Evolutionary conservation across 2,329 filamentous ascomycete species (phyloP), one percentile per base, ranked within the genome.

Genomic region (Colletotrichum abscissum): DNA sequence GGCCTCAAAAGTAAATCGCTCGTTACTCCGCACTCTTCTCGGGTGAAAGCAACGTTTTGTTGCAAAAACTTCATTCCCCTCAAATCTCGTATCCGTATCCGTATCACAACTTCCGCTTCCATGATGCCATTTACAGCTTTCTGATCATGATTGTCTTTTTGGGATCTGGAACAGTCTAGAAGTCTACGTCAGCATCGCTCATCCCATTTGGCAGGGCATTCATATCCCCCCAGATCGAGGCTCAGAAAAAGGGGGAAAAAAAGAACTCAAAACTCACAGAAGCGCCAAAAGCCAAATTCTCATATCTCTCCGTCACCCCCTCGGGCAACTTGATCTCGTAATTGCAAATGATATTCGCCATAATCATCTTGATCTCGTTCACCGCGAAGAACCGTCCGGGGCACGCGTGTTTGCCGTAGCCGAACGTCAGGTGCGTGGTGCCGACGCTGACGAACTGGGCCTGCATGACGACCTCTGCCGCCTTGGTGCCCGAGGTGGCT

Each of bases 391-490:
- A 67, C 5, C 75, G 38, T 0, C 76, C 76, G 0, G 75, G 67
- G 38, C 76, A 77, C 3, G 74, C 75, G 49, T 77, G 76, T 56
- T 63, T 74, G 22, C 75, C 76, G 33, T 75, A 76, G 11, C 76
- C 76, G 12, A 75, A 77, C 2, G 70, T 66, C 14, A 74, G 52
- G 28, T 74, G 64, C 28, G 63, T 69, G 16, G 68, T 62, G 38
- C 79, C 78, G 66, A 83, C 81, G 75, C 81, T 83, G 30, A 82
- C 84, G 70, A 86, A 85, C 77, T 86, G 85, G 76, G 84, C 80
- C 38, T 78, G 72, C 26, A 74, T 74, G 14, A 73, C 72, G 24
- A 74, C 67, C 54, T 77, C 75, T 28, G 76, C 70, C n/a, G 76
- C 69, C 58, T 74, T 55, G 24, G 60, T 26, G 5, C 60, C 63